Percentiles rank a stretch among this genome's conserved stretches.
Conservation (phyloP, 768 basidiomycete genomes). For the Agaricus sinodeliciosus region DNA sequence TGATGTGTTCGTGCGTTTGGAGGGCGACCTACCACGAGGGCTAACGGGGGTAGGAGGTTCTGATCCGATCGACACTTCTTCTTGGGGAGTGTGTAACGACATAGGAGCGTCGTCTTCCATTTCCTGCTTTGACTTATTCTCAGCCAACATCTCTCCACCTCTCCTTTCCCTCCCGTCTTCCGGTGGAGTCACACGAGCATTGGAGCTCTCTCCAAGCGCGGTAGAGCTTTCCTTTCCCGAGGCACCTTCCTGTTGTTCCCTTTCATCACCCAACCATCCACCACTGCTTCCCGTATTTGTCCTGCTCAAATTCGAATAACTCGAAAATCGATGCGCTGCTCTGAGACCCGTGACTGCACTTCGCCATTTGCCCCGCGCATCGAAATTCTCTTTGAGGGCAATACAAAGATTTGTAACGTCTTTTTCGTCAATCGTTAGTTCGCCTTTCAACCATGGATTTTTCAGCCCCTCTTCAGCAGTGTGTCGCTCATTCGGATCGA, state of each 20-base stretch:
- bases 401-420: slow-evolving; percentile 69
- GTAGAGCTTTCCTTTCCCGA: slow-evolving; percentile 10
- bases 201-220: slow-evolving; percentile 31
- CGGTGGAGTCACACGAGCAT: slow-evolving; percentile 32
- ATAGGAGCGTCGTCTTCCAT: not conserved
- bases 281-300: slow-evolving; percentile 12
- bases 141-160: not conserved
- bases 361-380: slow-evolving; percentile 69
- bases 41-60: too few species aligned
- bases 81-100: not conserved
- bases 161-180: slow-evolving; percentile 11
- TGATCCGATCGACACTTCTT: too few species aligned
- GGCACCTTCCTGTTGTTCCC: slow-evolving; percentile 19
- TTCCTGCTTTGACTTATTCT: not conserved
- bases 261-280: slow-evolving; percentile 20
- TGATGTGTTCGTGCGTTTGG: not conserved
- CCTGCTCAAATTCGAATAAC: slow-evolving; percentile 20
- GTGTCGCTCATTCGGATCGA: slow-evolving; percentile 64
- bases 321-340: slow-evolving; percentile 33
- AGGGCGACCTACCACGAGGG: too few species aligned
- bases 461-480: slow-evolving; percentile 67
- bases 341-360: slow-evolving; percentile 53
- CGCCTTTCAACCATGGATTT: slow-evolving; percentile 73
- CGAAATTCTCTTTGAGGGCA: slow-evolving; percentile 79
- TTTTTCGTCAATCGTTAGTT: slow-evolving; percentile 28